A percentile compares a stretch with the other conserved stretches of the same genome.
These are phyloP conservation scores for Trichocladium antarcticum DNA, from an alignment of 495 filamentous ascomycete genomes.

Conservation along the genomic window DNA sequence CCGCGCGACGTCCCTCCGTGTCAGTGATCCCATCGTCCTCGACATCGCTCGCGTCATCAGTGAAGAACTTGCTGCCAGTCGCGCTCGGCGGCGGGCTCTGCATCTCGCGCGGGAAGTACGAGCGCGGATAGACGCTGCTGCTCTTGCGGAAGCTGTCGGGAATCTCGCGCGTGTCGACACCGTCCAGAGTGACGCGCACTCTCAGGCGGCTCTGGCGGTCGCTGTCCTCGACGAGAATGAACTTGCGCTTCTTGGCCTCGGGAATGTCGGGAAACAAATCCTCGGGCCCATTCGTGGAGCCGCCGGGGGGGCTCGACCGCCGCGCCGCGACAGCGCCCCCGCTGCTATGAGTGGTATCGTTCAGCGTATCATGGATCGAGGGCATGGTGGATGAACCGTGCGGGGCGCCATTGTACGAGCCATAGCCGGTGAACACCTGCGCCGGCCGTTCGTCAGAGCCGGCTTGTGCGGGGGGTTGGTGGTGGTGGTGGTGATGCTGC, in stretches of 20 bases:
- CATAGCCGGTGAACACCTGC: conserved; percentile 68
- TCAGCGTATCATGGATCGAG: conserved; percentile 57
- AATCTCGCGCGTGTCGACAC: conserved; percentile 83
- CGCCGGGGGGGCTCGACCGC: conserved; percentile 9
- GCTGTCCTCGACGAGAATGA: conserved; percentile 86
- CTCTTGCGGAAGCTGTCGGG: conserved; percentile 83
- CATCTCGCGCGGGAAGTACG: conserved; percentile 82
- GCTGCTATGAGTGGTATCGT: conserved; percentile 36
- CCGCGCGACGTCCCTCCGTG: conserved; percentile 35
- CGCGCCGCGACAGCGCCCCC: conserved; percentile 20
- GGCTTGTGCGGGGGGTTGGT: conserved; percentile 33
- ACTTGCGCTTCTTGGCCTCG: conserved; percentile 81
- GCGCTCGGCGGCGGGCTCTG: conserved; percentile 59
- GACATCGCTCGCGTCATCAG: conserved; percentile 40
- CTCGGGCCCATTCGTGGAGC: conserved; percentile 39
- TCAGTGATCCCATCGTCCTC: conserved; percentile 48
- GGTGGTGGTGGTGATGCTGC: conserved; percentile 52
- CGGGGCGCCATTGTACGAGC: conserved; percentile 45
- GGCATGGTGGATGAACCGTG: conserved; percentile 55
- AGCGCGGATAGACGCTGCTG: conserved; percentile 81
- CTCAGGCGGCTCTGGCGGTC: conserved; percentile 67
- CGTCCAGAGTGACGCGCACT: conserved; percentile 77
- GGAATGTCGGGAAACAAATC: conserved; percentile 78
- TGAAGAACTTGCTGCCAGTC: conserved; percentile 55
- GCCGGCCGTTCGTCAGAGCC: conserved; percentile 55